These are phyloP conservation scores for Limnanthes douglasii DNA, from an alignment of 345 rosid genomes.

Conservation along the genomic window DNA sequence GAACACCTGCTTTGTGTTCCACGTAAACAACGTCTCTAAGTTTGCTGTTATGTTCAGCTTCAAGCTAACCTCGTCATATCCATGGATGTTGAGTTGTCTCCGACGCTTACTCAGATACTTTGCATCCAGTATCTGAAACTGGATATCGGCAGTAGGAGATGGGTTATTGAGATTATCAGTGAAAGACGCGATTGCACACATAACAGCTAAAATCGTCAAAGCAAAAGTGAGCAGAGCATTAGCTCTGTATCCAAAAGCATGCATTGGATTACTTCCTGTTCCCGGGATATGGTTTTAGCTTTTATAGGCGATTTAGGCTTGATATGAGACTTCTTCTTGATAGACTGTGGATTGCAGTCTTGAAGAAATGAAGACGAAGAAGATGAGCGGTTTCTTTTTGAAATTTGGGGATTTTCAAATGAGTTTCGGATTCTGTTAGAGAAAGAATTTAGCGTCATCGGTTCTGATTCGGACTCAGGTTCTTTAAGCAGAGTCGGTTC, in stretches of 20 bases:
- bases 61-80: constrained; percentile 95
- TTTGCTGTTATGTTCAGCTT: constrained; percentile 79
- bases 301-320: no score
- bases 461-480: no score
- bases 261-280: no score
- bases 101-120: constrained; percentile 87
- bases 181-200: constrained; percentile 74
- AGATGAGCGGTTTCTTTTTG: no score
- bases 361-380: no score
- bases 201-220: constrained; percentile 61
- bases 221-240: constrained; percentile 81
- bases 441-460: no score
- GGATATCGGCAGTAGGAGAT: constrained; percentile 69
- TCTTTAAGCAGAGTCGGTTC: no score
- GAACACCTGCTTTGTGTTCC: constrained; percentile 99
- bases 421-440: no score
- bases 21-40: constrained; percentile 72
- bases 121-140: constrained; percentile 77
- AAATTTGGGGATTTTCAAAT: no score
- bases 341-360: no score
- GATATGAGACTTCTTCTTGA: no score
- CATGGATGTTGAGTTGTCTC: constrained; percentile 75
- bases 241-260: constrained; percentile 80
- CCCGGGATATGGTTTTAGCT: no score
- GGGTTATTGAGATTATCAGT: constrained; percentile 78